Base-by-base conservation (phyloP, 2,329 filamentous ascomycete genomes). In the Leptographium flavum region DNA sequence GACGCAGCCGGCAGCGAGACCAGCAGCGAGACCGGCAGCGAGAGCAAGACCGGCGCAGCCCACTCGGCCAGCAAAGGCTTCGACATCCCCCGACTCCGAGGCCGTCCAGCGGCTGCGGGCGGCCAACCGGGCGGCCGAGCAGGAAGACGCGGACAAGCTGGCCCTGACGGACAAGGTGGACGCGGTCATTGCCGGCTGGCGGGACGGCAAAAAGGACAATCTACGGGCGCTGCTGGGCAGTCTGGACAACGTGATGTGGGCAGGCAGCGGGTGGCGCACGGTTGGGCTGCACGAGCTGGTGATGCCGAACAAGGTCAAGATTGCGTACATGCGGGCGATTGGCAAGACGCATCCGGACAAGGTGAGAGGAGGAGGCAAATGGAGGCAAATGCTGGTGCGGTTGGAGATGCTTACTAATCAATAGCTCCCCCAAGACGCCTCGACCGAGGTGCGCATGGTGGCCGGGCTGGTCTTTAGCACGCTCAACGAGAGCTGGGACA, bases 281-380 rank as follows among this genome's bases (percentile, higher is more conserved):
- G 81, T 96, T 46, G 87, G 87, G 28, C 78, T 98, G 77, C 82
- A 88, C 52, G 92, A 98, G 66, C 63, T 98, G 54, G 83, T 98
- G 43, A 75, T 94, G 73, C 80, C 87, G 30, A 87, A 85, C 54
- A 94, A 90, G 70, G 92, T 96, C 61, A 98, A 98, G 75, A 82
- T 98, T 52, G 72, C 84, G 49, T 98, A 98, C 60, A 96, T 98
- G 92, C 95, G 94, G 74, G 92, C 90, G 6, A 96, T 98, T 72
- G 86, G 82, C 11, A 96, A 95, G 71, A 92, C 92, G 54, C 92
- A 98, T 71, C 92, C 92, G 49, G 92, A 98, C 63, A 98, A 98
- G 82, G 92, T 95, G 71, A 64, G 36, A 27, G 33, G 11, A 13
- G 17, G 25, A 27, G 25, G 10, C 5, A 21, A 7, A 14, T 5